Percentiles rank a stretch among this genome's conserved stretches.
These are phyloP conservation scores for Plasmodium cynomolgi DNA, from an alignment of 169 alveolate genomes.

Conservation along the genomic window DNA sequence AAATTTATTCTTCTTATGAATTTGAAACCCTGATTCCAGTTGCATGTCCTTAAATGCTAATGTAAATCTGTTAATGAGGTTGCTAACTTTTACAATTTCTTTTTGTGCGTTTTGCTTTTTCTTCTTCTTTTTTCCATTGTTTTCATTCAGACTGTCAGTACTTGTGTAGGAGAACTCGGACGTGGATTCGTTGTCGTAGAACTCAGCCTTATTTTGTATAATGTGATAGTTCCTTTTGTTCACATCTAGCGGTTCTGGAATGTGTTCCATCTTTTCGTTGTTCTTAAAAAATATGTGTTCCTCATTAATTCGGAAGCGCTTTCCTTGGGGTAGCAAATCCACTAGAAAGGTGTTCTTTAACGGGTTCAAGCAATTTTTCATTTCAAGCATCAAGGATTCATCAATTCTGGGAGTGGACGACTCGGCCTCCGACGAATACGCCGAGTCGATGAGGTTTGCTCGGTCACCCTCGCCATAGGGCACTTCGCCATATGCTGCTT, in stretches of 20 bases:
- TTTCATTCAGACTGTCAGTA: constrained; percentile 53
- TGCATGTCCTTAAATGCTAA: constrained; percentile 85
- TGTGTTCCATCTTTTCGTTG: constrained; percentile 73
- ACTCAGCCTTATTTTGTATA: constrained; percentile 65
- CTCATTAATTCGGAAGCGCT: constrained; percentile 70
- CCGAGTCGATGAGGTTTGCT: not conserved
- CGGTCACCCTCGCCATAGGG: not conserved
- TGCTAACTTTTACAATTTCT: constrained; percentile 65
- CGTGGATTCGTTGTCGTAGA: constrained; percentile 32
- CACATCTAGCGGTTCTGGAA: constrained; percentile 74
- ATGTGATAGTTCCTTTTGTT: constrained; percentile 67
- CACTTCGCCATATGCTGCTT: not conserved
- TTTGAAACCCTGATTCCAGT: constrained; percentile 81
- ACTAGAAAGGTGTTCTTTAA: constrained; percentile 63
- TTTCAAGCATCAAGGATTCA: constrained; percentile 50
- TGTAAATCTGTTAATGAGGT: constrained; percentile 80
- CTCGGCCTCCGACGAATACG: not conserved
- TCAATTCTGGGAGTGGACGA: constrained; percentile 34
- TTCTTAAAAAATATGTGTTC: constrained; percentile 68
- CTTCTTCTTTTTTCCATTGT: constrained; percentile 36
- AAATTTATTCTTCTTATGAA: constrained; percentile 79
- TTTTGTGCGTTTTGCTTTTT: constrained; percentile 57
- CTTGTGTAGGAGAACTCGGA: constrained; percentile 75
- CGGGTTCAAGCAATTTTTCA: constrained; percentile 71
- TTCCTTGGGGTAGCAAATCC: constrained; percentile 74